A percentile compares a stretch with the other conserved stretches of the same genome.
These are phyloP conservation scores for Coemansia furcata DNA, from an alignment of 192 early-diverging fungal genomes.

Conservation along the genomic window DNA sequence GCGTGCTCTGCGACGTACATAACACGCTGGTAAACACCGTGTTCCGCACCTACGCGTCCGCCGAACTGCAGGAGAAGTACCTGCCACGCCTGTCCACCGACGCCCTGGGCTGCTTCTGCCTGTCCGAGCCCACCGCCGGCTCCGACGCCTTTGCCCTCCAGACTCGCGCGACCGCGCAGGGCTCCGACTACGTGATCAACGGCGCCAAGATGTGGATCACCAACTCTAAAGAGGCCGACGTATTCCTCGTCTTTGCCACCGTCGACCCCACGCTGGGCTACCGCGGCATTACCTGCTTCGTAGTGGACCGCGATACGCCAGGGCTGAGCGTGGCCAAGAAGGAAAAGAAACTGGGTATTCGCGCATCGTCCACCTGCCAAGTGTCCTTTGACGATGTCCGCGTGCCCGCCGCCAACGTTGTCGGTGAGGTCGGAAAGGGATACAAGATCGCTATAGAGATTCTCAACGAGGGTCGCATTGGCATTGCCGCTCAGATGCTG, in stretches of 20 bases:
- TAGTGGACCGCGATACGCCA: conserved; percentile 83
- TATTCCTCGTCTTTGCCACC: conserved; percentile 98
- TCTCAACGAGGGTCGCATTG: conserved; percentile 97
- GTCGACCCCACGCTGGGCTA: conserved; percentile 91
- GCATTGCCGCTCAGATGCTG: conserved; percentile 98
- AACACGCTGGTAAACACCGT: conserved; percentile 97
- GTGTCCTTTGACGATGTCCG: conserved; percentile 89
- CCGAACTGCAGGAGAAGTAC: conserved; percentile 77
- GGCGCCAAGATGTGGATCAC: conserved; percentile 94
- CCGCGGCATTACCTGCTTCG: conserved; percentile 97
- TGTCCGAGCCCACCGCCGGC: conserved; percentile 90
- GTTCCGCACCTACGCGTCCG: conserved; percentile 79
- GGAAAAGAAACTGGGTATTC: conserved; percentile 97
- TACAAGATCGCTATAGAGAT: conserved; percentile 99
- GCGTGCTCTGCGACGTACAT: conserved; percentile 92
- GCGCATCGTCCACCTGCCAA: conserved; percentile 92
- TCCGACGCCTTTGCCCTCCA: conserved; percentile 91
- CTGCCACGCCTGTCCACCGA: conserved; percentile 76
- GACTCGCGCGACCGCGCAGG: conserved; percentile 83
- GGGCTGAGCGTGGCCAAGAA: conserved; percentile 94
- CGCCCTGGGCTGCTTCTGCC: conserved; percentile 90
- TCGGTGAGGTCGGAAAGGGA: conserved; percentile 94
- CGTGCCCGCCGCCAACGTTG: conserved; percentile 81
- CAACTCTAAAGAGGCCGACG: conserved; percentile 90
- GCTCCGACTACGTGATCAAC: conserved; percentile 81